Evolutionary conservation across 148 eudicot genomes (phyloP).

Genomic region (Fagopyrum homotropicum): DNA sequence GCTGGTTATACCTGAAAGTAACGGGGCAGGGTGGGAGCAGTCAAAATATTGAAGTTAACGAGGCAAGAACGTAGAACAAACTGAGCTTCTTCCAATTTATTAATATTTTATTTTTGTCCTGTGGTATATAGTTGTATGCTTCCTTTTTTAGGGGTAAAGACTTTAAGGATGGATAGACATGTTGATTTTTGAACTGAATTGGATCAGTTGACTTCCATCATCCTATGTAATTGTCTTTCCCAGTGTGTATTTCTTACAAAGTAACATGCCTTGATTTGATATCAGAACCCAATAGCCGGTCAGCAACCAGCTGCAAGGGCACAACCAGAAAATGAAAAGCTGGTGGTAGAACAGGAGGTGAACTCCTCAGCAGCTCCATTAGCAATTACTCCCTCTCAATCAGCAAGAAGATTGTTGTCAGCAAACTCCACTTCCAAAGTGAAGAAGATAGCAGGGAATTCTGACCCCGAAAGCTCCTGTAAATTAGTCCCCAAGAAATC

Average conservation of each 20-base stretch:
- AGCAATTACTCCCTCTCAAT: constrained; percentile 25
- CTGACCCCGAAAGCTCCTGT: constrained; percentile 14
- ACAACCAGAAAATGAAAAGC: constrained; percentile 32
- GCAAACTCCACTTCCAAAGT: constrained; percentile 16
- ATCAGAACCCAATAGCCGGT: constrained; percentile 45
- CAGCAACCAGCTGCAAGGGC: constrained; percentile 32
- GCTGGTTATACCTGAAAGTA: background rate
- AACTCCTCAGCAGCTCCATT: constrained; percentile 24
- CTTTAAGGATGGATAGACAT: background rate
- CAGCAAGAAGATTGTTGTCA: constrained; percentile 20
- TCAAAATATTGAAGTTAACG: background rate
- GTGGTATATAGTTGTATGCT: background rate
- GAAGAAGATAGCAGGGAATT: background rate
- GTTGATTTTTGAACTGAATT: background rate
- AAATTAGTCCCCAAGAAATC: constrained; percentile 25
- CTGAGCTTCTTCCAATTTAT: background rate
- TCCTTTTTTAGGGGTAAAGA: no score
- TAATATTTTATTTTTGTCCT: background rate
- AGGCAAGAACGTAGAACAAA: background rate
- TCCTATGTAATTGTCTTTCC: no score
- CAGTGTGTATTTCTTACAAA: background rate
- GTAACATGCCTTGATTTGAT: background rate
- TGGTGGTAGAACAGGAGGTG: constrained; percentile 36
- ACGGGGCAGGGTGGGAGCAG: background rate
- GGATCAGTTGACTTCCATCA: background rate